Conservation (phyloP, 2,329 filamentous ascomycete species). For the Cladosporium halotolerans region DNA sequence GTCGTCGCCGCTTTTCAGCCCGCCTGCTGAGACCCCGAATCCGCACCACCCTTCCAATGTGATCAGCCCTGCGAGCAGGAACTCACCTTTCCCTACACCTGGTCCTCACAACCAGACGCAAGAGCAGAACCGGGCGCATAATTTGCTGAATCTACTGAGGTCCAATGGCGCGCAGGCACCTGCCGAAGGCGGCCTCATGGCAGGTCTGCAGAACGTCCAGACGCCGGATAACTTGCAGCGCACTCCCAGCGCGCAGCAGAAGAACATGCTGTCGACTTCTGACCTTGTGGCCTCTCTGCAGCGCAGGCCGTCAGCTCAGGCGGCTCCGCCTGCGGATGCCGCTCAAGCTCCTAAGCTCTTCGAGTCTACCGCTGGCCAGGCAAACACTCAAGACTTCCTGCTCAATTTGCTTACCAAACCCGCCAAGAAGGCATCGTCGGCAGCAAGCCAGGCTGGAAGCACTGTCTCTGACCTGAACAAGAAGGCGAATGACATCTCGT, state of each 20-base stretch:
- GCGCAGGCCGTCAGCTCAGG: constrained; percentile 38
- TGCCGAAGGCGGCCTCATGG: constrained; percentile 28
- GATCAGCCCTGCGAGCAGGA: constrained; percentile 48
- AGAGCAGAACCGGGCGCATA: constrained; percentile 33
- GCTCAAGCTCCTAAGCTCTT: constrained; percentile 19
- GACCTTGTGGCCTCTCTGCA: constrained; percentile 54
- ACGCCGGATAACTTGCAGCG: constrained; percentile 14
- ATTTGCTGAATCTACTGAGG: constrained; percentile 59
- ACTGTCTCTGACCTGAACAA: constrained; percentile 1
- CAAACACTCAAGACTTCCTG: constrained; percentile 77
- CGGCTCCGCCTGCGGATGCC: constrained; percentile 28
- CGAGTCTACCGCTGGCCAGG: constrained; percentile 30
- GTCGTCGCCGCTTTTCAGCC: constrained; percentile 53
- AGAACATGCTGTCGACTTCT: constrained; percentile 42
- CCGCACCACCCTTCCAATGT: constrained; percentile 53
- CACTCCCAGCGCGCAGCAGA: constrained; percentile 22
- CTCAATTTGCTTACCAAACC: constrained; percentile 76
- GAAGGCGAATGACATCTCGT: constrained; percentile 12
- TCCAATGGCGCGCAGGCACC: constrained; percentile 48
- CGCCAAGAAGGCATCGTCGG: constrained; percentile 31
- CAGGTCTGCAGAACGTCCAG: constrained; percentile 32
- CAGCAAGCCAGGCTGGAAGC: constrained; percentile 20
- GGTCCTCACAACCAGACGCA: constrained; percentile 34
- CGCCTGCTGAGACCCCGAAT: constrained; percentile 47
- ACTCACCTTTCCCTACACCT: constrained; percentile 31